Evolutionary conservation across 495 filamentous ascomycete genomes (phyloP), one percentile per base, ranked within the genome.

Genomic region (Xylaria intraflava): DNA sequence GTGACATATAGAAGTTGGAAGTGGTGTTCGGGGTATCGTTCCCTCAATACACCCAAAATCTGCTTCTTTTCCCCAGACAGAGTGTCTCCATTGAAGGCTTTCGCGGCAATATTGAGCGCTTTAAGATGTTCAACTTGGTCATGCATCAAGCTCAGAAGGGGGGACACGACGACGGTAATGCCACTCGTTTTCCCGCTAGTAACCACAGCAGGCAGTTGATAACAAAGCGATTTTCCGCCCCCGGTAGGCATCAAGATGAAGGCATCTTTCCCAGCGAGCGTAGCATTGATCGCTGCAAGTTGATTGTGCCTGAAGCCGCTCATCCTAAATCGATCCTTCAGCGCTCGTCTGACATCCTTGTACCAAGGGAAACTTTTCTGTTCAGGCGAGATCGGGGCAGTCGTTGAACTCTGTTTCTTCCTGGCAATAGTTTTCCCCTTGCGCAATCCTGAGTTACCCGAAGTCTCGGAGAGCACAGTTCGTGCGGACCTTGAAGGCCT

Each of bases 191-290:
- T 82, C 14, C 93, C 94, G 17, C 82, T 85, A 11, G 70, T 78
- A n/a, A 97, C 75, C 22, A 96, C 76, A 22, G 94, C 88, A 7
- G 93, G 94, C 14, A 99, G 72, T 61, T 99, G 93, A 66, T 97
- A 99, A 66, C 94, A 97, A 9, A 99, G 75, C 11, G 90, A 96
- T 65, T 99, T 98, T 14, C 93, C 93, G 46, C 93, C 94, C 38
- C 94, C 93, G 2, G 93, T 99, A 24, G 93, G 94, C 93, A 99
- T 97, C 22, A 97, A 70, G 12, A 97, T 86, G 64, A 99, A 97
- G 0, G 84, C 83, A 68, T 97, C 90, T 58, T 92, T 85, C 0
- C 90, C 92, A 29, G 72, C 73, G 33, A 99, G 72, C 0, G 93
- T 96, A 7, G 91, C 86, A 68, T 97, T 95, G 67, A 99, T 93